A percentile compares a stretch with the other conserved stretches of the same genome.
These are phyloP conservation scores for Sclerotinia sclerotiorum DNA, from an alignment of 2,329 filamentous ascomycete species.

Conservation along the genomic window DNA sequence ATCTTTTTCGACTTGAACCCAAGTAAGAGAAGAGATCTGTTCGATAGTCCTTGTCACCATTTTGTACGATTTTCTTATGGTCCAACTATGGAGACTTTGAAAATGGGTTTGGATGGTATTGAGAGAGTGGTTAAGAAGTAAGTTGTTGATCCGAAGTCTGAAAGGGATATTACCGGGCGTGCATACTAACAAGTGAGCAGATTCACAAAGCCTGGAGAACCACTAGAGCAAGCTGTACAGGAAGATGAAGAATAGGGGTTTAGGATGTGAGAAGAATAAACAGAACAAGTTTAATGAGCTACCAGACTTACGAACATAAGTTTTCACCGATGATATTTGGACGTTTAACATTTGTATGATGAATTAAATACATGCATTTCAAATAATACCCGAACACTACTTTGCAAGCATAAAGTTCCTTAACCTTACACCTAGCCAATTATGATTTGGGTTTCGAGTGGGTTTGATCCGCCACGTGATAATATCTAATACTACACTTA, in stretches of 20 bases:
- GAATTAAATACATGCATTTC: not conserved
- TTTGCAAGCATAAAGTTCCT: not conserved
- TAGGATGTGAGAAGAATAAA: not conserved
- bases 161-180: too few relatives aligned
- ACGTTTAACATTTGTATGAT: not conserved
- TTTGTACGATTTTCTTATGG: conserved; percentile 86
- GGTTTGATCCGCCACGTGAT: too few relatives aligned
- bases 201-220: conserved; percentile 12
- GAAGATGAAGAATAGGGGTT: conserved; percentile 6
- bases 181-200: not conserved
- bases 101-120: conserved; percentile 79
- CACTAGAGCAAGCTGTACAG: conserved; percentile 11
- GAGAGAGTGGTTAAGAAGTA: conserved; percentile 76
- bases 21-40: conserved; percentile 81
- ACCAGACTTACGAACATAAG: not conserved
- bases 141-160: conserved; percentile 19
- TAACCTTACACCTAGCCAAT: too few relatives aligned
- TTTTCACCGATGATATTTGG: not conserved
- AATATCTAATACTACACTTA: too few relatives aligned
- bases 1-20: conserved; percentile 99
- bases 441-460: too few relatives aligned
- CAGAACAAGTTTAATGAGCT: not conserved
- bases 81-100: conserved; percentile 74
- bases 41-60: conserved; percentile 92
- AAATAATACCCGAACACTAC: not conserved